Base-by-base conservation (phyloP, 257 asterid genomes). In the Petunia axillaris region DNA sequence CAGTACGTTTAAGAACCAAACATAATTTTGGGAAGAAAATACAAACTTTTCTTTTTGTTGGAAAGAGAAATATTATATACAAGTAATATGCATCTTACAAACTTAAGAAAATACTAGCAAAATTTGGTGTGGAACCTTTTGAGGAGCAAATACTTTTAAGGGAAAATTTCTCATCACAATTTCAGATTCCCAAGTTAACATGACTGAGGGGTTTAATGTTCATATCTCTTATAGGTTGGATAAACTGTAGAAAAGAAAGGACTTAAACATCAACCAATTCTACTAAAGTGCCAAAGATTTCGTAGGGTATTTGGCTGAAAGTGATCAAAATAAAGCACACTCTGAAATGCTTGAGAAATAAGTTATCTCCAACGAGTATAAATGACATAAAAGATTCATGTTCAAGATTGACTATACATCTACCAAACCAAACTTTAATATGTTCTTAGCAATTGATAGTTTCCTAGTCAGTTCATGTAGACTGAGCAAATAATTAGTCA, bases 381-480 rank as follows among this genome's bases (percentile, higher is more conserved):
- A 25, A 25, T 25, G 25, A 25, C 25, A 25, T 25, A 25, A 25
- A 25, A 25, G 6, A 65, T 11, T 65, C 53, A 40, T 25, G 25
- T 8, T 65, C 74, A 40, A 65, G 52, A 65, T 39, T 65, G 52
- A 40, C 52, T 39, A 39, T 40, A 64, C 2, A 65, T 65, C 74
- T 40, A 40, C 52, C 74, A 65, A 65, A 40, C 74, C 74, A 15
- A 65, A 65, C 74, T 65, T 65, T 16, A 65, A 65, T 36, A 40
- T 40, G 40, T 39, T 65, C 74, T 65, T 65, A 14, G 74, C 36
- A 65, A 65, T 15, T 65, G 74, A 65, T 15, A 65, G 73, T 64
- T 38, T 37, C 13, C 10, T 16, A 64, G 73, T 39, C 50, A 2
- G 50, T 39, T 13, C 39, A 39, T 64, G 9, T 38, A 25, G 74